These are phyloP conservation scores for Ascochyta lentis DNA, from an alignment of 2,329 filamentous ascomycete genomes.

Conservation along the genomic window DNA sequence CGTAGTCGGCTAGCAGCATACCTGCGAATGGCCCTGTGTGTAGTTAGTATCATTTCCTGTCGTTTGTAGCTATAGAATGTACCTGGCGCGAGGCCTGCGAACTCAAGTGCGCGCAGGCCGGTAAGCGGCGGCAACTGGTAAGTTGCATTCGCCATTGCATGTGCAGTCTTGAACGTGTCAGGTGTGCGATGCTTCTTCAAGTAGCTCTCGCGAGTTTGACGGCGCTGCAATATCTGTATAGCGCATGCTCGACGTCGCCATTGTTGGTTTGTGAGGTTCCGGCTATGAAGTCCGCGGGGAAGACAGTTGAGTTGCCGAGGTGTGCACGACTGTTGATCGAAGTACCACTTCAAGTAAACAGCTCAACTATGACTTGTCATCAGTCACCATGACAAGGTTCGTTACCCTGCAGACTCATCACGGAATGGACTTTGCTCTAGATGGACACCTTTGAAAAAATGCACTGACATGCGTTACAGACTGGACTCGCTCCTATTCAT, in stretches of 20 bases:
- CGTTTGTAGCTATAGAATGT: slow-evolving; percentile 10
- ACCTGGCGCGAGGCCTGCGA: slow-evolving; percentile 68
- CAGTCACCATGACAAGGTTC: no score
- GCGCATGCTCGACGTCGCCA: slow-evolving; percentile 40
- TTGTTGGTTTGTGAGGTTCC: slow-evolving; percentile 26
- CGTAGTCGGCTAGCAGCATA: slow-evolving; percentile 81
- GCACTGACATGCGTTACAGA: no score
- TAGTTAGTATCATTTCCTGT: background rate
- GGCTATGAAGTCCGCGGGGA: slow-evolving; percentile 44
- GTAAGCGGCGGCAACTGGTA: slow-evolving; percentile 58
- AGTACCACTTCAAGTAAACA: background rate
- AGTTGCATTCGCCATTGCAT: slow-evolving; percentile 28
- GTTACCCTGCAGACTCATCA: no score
- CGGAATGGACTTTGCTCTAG: no score
- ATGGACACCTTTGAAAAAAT: no score
- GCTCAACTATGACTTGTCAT: background rate
- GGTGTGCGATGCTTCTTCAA: background rate
- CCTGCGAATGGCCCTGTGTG: slow-evolving; percentile 80
- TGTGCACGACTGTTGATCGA: slow-evolving; percentile 14
- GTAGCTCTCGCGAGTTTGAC: background rate
- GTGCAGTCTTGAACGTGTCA: background rate
- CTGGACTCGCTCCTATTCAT: background rate
- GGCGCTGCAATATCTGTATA: background rate
- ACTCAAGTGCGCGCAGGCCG: slow-evolving; percentile 68
- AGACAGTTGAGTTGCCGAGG: slow-evolving; percentile 38